Base-by-base conservation (phyloP, 441 rosid species). In the Adansonia rubrostipa region DNA sequence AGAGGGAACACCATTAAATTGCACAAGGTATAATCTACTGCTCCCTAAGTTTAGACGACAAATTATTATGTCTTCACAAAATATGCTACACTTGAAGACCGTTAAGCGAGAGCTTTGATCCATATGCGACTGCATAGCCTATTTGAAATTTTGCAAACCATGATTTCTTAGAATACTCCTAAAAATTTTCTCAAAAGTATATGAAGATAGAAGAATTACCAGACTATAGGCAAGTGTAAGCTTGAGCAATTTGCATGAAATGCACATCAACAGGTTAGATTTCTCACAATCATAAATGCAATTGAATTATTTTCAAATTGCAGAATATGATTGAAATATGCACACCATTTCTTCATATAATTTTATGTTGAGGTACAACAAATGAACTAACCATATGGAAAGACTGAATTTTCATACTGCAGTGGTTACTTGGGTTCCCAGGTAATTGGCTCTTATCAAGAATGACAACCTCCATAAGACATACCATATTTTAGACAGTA, bases 161-260 rank as follows among this genome's bases (percentile, higher is more conserved):
- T 20, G 80, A 81, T 51, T 54, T 66, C 57, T 45, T 6, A 22
- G 69, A 73, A 62, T 33, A 19, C 15, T 42, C 61, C 19, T 53
- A 51, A 15, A 33, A 53, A 5, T 36, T 78, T 9, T 56, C 36
- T 9, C 48, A 72, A 71, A 5, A 73, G 47, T 72, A 79, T 22
- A 53, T 5, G 44, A 66, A 68, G 82, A 76, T 48, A 73, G 72
- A 78, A 71, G 73, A 83, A 76, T 88, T 87, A 89, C 96, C 98
- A 22, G 93, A 87, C 47, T 83, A 87, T 79, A 92, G 82, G 79
- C 80, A 85, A 80, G 87, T 77, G 80, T 86, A 92, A 72, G 96
- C 98, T 83, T 93, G 92, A 17, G 97, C 87, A 82, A 92, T 85
- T 95, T 92, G 96, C 78, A 81, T 36, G 48, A 82, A 80, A 78